Conservation (phyloP, 257 asterid species). For the Petunia axillaris region DNA sequence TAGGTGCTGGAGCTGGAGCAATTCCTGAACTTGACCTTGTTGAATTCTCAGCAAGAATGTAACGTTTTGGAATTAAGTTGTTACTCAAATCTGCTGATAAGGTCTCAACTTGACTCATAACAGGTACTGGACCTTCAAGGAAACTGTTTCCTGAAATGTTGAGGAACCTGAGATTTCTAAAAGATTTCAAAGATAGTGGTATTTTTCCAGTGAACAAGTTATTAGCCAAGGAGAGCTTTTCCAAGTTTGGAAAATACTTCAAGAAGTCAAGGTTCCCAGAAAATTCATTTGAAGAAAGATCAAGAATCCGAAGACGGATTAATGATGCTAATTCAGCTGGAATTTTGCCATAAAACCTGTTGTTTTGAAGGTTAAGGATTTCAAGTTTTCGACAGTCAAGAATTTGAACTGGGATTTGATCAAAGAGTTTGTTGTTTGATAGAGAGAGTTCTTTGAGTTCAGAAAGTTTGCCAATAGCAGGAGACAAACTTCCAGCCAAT, state of each 20-base stretch:
- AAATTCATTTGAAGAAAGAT: constrained; percentile 61
- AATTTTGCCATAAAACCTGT: constrained; percentile 58
- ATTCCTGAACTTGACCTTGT: constrained; percentile 28
- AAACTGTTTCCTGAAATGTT: constrained; percentile 75
- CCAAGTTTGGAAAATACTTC: constrained; percentile 70
- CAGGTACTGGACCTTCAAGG: constrained; percentile 50
- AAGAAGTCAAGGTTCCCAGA: constrained; percentile 66
- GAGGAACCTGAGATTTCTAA: constrained; percentile 60
- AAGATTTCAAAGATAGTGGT: constrained; percentile 60
- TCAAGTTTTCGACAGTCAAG: constrained; percentile 58
- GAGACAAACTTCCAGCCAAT: constrained; percentile 59
- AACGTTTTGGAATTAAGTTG: constrained; percentile 51
- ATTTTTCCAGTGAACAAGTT: constrained; percentile 67
- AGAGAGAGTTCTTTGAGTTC: constrained; percentile 72
- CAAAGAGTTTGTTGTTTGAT: constrained; percentile 50
- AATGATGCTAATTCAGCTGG: constrained; percentile 58
- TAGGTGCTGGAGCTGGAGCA: constrained; percentile 40
- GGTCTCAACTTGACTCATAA: constrained; percentile 34
- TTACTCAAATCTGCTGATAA: constrained; percentile 32
- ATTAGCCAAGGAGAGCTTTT: constrained; percentile 67
- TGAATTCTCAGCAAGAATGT: constrained; percentile 52
- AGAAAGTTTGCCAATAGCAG: constrained; percentile 64
- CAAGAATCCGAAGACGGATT: constrained; percentile 55
- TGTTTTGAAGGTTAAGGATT: constrained; percentile 55
- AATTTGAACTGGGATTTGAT: constrained; percentile 68